Conservation (phyloP, 2,329 filamentous ascomycete species). For the Plenodomus tracheiphilus region DNA sequence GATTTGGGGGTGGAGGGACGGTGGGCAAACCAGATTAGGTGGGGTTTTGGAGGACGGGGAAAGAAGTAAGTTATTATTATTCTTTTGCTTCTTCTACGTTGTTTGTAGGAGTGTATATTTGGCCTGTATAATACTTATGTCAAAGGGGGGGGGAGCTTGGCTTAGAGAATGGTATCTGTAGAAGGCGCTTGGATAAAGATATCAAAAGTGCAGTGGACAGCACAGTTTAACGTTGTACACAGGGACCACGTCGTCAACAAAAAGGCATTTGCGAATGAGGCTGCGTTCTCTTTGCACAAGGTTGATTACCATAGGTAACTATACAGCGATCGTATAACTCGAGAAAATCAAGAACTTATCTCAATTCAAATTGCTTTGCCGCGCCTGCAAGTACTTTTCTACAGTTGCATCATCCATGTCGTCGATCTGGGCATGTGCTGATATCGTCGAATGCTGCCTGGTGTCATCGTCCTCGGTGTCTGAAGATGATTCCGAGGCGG, state of each 20-base stretch:
- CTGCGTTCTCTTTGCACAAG: slow-evolving; percentile 24
- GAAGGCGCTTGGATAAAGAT: too few species aligned
- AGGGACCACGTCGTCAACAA: slow-evolving; percentile 25
- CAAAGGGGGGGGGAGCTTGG: too few species aligned
- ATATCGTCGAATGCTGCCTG: slow-evolving; percentile 4
- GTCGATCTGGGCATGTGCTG: slow-evolving; percentile 27
- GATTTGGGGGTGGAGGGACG: slow-evolving; percentile 71
- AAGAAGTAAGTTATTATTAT: slow-evolving; percentile 35
- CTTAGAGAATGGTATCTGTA: not conserved
- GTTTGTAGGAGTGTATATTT: not conserved
- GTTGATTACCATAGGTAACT: too few species aligned
- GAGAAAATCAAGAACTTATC: too few species aligned
- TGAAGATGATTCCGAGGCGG: slow-evolving; percentile 26
- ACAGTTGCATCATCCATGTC: slow-evolving; percentile 27
- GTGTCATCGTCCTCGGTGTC: slow-evolving; percentile 1
- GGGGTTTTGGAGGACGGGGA: slow-evolving; percentile 59
- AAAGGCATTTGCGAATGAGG: slow-evolving; percentile 29
- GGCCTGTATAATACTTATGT: not conserved
- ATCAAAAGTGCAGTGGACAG: too few species aligned
- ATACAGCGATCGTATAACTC: too few species aligned
- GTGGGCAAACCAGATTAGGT: slow-evolving; percentile 73
- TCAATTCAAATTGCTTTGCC: slow-evolving; percentile 14
- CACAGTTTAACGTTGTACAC: not conserved
- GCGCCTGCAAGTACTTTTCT: slow-evolving; percentile 25
- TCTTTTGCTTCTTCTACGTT: too few species aligned